Base-by-base conservation (phyloP, 163 green algal species). In the Scenedesmus sp. region DNA sequence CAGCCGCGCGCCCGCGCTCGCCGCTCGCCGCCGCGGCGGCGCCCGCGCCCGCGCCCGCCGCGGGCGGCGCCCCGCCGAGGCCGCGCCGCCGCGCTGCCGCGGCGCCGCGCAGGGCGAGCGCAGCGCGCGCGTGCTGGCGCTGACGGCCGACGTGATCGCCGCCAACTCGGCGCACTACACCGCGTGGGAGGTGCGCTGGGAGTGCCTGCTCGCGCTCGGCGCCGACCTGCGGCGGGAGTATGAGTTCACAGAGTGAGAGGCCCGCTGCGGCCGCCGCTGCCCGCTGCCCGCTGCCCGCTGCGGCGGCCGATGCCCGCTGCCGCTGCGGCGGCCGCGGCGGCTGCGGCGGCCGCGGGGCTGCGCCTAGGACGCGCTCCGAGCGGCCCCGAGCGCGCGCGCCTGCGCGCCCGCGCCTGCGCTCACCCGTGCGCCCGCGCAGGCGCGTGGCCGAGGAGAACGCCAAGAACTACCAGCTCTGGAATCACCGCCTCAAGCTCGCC, bases 381-480 rank as follows among this genome's bases (percentile, higher is more conserved):
- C n/a, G n/a, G n/a, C n/a, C n/a, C n/a, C n/a, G n/a, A n/a, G n/a
- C n/a, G n/a, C n/a, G n/a, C n/a, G n/a, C n/a, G n/a, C n/a, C n/a
- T n/a, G n/a, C n/a, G n/a, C n/a, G n/a, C 14, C 15, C 5, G 18
- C 58, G 6, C 58, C 42, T 6, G 9, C 7, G 24, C 58, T 67
- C 69, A 47, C 33, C 69, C 53, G n/a, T n/a, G n/a, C n/a, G 39
- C 39, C 39, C 10, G 10, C 39, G 28, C 51, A 74, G 70, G 62
- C 34, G n/a, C 7, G 77, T 94, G 31, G 86, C 87, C 4, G 73
- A 77, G 18, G 78, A 85, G 54, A 95, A 91, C 70, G 84, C 91
- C 18, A 99, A 99, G 77, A 98, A 98, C 87, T 99, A 99, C 79
- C 95, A 99, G 88, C 85, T 99, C 36, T 99, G 95, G 95, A 97